Percentiles rank a stretch among this genome's conserved stretches.
These are phyloP conservation scores for Lactarius vividus DNA, from an alignment of 768 basidiomycete genomes.

Conservation along the genomic window DNA sequence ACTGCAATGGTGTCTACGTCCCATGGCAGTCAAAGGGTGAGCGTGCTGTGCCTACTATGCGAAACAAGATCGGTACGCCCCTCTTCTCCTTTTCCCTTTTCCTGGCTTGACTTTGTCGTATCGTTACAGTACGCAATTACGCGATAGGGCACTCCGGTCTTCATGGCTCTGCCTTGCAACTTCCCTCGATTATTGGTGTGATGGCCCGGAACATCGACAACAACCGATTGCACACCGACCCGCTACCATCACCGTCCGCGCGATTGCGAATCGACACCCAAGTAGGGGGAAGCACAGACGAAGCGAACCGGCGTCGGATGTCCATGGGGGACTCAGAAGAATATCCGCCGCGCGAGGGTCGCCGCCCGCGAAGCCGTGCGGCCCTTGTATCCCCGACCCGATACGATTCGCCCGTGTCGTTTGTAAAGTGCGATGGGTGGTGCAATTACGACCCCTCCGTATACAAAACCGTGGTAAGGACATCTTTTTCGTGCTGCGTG, in stretches of 20 bases:
- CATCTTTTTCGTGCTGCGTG: background rate
- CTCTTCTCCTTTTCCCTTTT: background rate
- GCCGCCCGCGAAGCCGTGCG: background rate
- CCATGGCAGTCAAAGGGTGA: slow-evolving; percentile 27
- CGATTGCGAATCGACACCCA: background rate
- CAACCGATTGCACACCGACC: background rate
- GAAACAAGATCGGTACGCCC: slow-evolving; percentile 15
- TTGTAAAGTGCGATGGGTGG: slow-evolving; percentile 24
- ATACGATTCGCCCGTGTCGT: slow-evolving; percentile 22
- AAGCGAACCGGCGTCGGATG: background rate
- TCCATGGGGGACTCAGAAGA: background rate
- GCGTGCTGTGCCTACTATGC: slow-evolving; percentile 18
- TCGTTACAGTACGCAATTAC: background rate
- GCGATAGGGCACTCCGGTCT: background rate
- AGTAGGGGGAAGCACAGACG: background rate
- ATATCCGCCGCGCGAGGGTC: background rate
- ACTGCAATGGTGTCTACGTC: slow-evolving; percentile 28
- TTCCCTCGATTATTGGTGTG: background rate
- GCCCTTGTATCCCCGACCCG: background rate
- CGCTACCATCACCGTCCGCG: background rate
- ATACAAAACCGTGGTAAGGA: slow-evolving; percentile 4
- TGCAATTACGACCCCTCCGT: slow-evolving; percentile 6
- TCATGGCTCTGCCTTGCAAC: background rate
- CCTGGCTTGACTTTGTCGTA: background rate
- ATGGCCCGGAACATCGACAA: background rate